Percentiles rank a stretch among this genome's conserved stretches.
phyloP scores from a whole-genome alignment of 306 rosid species.

The Amphicarpaea edgeworthii region DNA sequence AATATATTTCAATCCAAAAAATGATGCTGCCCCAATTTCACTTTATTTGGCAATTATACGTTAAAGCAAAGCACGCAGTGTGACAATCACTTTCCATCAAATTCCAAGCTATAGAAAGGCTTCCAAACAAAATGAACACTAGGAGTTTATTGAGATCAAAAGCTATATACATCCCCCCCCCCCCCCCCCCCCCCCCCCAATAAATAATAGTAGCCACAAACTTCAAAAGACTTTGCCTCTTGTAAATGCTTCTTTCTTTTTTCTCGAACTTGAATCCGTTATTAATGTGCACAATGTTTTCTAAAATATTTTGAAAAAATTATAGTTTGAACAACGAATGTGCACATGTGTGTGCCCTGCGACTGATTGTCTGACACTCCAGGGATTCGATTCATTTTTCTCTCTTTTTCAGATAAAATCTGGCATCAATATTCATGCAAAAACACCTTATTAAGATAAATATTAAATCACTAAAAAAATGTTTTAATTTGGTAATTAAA shows the following conservation, averaged over 20 bases:
- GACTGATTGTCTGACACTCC: not conserved
- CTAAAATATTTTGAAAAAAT: too few relatives aligned
- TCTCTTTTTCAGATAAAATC: not conserved
- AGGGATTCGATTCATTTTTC: not conserved
- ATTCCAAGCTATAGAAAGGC: slow-evolving; percentile 75
- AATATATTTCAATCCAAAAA: slow-evolving; percentile 68
- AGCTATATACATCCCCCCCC: too few relatives aligned
- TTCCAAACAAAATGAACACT: slow-evolving; percentile 63
- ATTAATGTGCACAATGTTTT: not conserved
- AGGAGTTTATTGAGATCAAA: slow-evolving; percentile 49
- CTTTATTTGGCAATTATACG: slow-evolving; percentile 57
- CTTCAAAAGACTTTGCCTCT: not conserved
- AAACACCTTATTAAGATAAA: too few relatives aligned
- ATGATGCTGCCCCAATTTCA: slow-evolving; percentile 61
- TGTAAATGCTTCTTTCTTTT: not conserved
- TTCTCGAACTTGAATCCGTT: not conserved
- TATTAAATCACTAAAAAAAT: not conserved
- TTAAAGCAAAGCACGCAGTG: slow-evolving; percentile 47
- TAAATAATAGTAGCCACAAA: slow-evolving; percentile 29
- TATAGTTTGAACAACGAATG: not conserved
- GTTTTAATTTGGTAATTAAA: not conserved
- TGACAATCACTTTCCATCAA: slow-evolving; percentile 71
- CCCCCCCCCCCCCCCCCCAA: too few relatives aligned
- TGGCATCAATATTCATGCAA: too few relatives aligned
- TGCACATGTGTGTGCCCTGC: not conserved